phyloP scores from a whole-genome alignment of 2,329 filamentous ascomycete species.

The Phoma sp. region DNA sequence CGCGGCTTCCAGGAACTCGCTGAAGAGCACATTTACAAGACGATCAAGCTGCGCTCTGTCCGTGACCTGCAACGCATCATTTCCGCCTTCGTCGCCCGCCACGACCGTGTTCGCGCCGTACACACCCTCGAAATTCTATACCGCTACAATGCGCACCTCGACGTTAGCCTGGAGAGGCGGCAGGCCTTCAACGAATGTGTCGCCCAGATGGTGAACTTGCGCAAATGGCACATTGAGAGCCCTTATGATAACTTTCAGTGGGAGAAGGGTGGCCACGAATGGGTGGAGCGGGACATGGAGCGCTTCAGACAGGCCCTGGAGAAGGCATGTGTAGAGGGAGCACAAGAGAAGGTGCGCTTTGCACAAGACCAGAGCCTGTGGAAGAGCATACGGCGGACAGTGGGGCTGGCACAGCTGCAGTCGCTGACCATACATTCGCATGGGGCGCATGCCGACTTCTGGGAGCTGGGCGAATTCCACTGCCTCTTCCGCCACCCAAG shows the following conservation, averaged over 20 bases:
- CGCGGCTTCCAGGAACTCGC: slow-evolving; percentile 36
- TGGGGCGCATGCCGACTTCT: slow-evolving; percentile 40
- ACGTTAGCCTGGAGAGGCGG: slow-evolving; percentile 29
- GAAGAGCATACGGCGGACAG: slow-evolving; percentile 17
- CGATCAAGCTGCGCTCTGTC: slow-evolving; percentile 37
- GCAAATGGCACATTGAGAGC: slow-evolving; percentile 43
- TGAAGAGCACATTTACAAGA: slow-evolving; percentile 42
- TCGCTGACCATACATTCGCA: slow-evolving; percentile 44
- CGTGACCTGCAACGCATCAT: slow-evolving; percentile 34
- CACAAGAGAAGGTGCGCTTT: slow-evolving; percentile 22
- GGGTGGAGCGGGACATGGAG: slow-evolving; percentile 44
- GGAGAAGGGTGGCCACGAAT: slow-evolving; percentile 33
- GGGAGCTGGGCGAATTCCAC: slow-evolving; percentile 39
- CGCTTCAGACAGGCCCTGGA: slow-evolving; percentile 37
- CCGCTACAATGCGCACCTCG: slow-evolving; percentile 28
- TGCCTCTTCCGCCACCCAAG: slow-evolving; percentile 45
- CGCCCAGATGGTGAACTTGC: slow-evolving; percentile 37
- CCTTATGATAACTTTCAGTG: slow-evolving; percentile 45
- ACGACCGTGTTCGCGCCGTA: slow-evolving; percentile 36
- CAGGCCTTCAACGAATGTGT: slow-evolving; percentile 37
- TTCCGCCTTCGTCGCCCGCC: slow-evolving; percentile 30
- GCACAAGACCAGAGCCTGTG: slow-evolving; percentile 19
- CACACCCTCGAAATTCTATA: slow-evolving; percentile 43
- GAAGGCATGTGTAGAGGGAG: slow-evolving; percentile 29
- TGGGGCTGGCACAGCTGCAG: slow-evolving; percentile 38